Base-by-base conservation (phyloP, 1,284 basidiomycete species). In the Amylostereum areolatum region DNA sequence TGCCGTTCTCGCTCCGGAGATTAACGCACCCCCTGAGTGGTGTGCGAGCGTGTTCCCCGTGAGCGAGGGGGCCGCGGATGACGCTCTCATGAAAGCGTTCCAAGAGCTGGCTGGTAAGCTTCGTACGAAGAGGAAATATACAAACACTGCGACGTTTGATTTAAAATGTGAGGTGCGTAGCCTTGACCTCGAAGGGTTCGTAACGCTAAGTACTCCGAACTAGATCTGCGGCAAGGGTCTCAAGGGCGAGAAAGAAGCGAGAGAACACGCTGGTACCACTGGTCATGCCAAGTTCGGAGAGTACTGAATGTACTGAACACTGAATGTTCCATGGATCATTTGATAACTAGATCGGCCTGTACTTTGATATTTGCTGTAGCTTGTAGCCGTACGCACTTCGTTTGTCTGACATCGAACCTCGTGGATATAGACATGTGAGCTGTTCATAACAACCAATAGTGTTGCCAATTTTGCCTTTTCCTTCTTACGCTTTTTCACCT, bases 231-330 rank as follows among this genome's bases (percentile, higher is more conserved):
- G 83, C 8, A 73, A 80, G 57, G 92, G 90, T 0, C 66, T 97
- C 51, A 92, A 87, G 58, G 94, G 94, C 27, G 94, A 97, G 71
- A 96, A 94, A 61, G 92, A 85, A 51, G 95, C 95, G 0, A 78
- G 89, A 34, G 78, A 78, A 41, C 94, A 97, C 65, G 94, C 95
- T 3, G 79, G 80, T 59, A 70, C 82, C 63, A 97, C 92, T 1
- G 92, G 93, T 0, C 94, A 97, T 70, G 76, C 80, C 32, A 76
- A 80, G 46, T 97, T 97, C 62, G 92, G 92, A 50, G 93, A 97
- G 66, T 96, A 91, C 62, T 92, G 62, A 68, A 31, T 9, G 31
- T 31, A 47, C 44, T 25, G 12, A 12, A 39, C 12, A n/a, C 34
- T 35, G 5, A 18, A 39, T 39, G 37, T 6, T 18, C 37, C 27